Conservation (phyloP, 495 filamentous ascomycete genomes). For the Podospora didyma region DNA sequence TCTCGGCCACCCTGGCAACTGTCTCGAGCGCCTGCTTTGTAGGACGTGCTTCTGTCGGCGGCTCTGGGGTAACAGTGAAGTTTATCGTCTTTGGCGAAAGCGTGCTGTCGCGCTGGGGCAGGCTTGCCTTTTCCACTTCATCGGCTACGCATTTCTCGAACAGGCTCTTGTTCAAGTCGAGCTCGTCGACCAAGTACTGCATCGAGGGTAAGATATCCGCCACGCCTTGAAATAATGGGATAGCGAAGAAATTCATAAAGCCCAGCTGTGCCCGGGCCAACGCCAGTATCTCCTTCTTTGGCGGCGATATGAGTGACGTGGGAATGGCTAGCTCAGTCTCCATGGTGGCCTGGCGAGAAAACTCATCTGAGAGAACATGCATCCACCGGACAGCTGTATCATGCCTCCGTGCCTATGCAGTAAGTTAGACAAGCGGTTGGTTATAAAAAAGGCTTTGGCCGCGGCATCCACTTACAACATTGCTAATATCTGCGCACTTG, state of each 20-base stretch:
- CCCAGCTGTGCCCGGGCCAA: conserved; percentile 84
- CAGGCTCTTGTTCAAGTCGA: conserved; percentile 64
- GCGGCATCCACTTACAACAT: conserved; percentile 70
- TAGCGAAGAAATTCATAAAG: conserved; percentile 94
- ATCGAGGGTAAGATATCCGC: conserved; percentile 79
- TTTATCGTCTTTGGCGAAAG: conserved; percentile 35
- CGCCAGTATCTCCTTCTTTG: conserved; percentile 76
- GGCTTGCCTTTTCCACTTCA: conserved; percentile 36
- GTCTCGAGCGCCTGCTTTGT: background rate
- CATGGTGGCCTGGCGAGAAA: conserved; percentile 87
- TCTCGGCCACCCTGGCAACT: conserved; percentile 4
- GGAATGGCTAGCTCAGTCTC: conserved; percentile 81
- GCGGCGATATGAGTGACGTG: conserved; percentile 79
- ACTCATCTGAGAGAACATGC: conserved; percentile 86
- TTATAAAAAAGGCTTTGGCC: background rate
- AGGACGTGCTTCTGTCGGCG: conserved; percentile 8
- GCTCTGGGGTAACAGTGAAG: conserved; percentile 28
- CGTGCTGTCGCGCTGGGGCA: conserved; percentile 23
- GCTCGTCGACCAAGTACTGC: conserved; percentile 75
- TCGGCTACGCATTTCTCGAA: conserved; percentile 53
- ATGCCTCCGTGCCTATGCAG: conserved; percentile 69
- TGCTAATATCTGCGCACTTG: conserved; percentile 98
- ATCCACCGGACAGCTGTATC: conserved; percentile 83
- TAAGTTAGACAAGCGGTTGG: conserved; percentile 26
- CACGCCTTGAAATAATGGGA: conserved; percentile 83